Evolutionary conservation across 352 stramenopile species (phyloP), one percentile per base, ranked within the genome.

Genomic region (Globisporangium mamillatum): DNA sequence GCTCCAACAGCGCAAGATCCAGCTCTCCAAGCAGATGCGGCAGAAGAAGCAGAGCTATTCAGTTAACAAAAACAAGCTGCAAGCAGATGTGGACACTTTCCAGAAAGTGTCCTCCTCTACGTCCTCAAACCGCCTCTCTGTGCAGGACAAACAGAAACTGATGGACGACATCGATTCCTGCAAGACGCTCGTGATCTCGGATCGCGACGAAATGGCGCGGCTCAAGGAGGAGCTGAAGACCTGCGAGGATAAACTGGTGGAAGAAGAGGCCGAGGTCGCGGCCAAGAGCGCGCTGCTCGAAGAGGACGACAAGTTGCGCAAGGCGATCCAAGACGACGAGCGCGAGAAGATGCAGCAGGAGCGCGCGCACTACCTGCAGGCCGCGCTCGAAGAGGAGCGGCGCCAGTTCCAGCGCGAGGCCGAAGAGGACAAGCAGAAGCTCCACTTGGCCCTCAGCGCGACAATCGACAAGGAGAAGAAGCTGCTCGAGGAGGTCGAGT

Each of bases 341-440:
- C 81, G 86, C n/a, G 75, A 91, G 57, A 93, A 94, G 60, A 92
- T 92, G 83, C 79, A 91, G 71, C 75, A 77, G 18, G 88, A 93
- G 48, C 81, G 83, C n/a, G 77, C 80, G 9, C 72, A 61, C 34
- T 92, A 87, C 63, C 66, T 95, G 24, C 74, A 90, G 59, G 67
- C 73, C 20, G 82, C 81, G 0, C 62, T 92, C n/a, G 84, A 91
- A 12, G 81, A 90, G 9, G 86, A 94, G 67, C 76, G 85, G 4
- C 61, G 75, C 14, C 65, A 71, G 36, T 78, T 93, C n/a, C 80
- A 94, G 38, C 60, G 69, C 7, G 69, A 89, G 46, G 82, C 81
- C 1, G 81, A 91, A 27, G 71, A 86, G 25, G 82, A 92, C 46
- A 91, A 89, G 68, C 68, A 81, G 34, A 73, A 70, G 46, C 68